A percentile compares a stretch with the other conserved stretches of the same genome.
Evolutionary conservation across 2,329 filamentous ascomycete species (phyloP).

Genomic region (Polytolypa hystricis): DNA sequence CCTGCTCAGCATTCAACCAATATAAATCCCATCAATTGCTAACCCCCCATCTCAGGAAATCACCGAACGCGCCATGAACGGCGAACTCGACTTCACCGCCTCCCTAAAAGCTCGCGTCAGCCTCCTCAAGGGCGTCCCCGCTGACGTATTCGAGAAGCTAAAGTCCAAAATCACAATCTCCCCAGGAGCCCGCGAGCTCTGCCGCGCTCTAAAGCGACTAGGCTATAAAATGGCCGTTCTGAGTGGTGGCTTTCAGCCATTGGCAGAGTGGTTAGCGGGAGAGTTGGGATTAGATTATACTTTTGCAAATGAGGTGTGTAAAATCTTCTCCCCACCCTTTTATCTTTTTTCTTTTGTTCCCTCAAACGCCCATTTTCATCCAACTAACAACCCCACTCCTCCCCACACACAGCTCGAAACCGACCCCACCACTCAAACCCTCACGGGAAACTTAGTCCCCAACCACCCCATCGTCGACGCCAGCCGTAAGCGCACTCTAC

Average conservation of each 20-base stretch:
- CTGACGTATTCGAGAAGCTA: conserved; percentile 66
- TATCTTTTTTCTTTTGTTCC: background rate
- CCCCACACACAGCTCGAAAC: conserved; percentile 35
- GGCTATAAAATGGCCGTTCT: conserved; percentile 84
- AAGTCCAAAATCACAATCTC: conserved; percentile 68
- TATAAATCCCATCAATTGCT: conserved; percentile 5
- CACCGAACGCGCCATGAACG: conserved; percentile 88
- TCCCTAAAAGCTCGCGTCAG: conserved; percentile 71
- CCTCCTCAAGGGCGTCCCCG: conserved; percentile 69
- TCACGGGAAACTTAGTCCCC: conserved; percentile 48
- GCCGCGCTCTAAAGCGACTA: conserved; percentile 61
- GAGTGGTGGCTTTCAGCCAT: conserved; percentile 81
- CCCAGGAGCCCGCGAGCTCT: conserved; percentile 63
- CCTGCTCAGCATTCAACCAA: too few species aligned
- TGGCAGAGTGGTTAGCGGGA: conserved; percentile 75
- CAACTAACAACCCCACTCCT: conserved; percentile 6
- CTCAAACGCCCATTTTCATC: background rate
- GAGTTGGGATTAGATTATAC: conserved; percentile 79
- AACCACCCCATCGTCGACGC: conserved; percentile 49
- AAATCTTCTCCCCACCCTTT: background rate
- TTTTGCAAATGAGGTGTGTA: conserved; percentile 65
- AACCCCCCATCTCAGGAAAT: conserved; percentile 45
- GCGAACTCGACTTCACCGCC: conserved; percentile 82
- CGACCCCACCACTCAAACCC: conserved; percentile 32
- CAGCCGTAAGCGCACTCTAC: conserved; percentile 44